Evolutionary conservation across 768 basidiomycete genomes (phyloP).

Genomic region (Termitomyces sp.): DNA sequence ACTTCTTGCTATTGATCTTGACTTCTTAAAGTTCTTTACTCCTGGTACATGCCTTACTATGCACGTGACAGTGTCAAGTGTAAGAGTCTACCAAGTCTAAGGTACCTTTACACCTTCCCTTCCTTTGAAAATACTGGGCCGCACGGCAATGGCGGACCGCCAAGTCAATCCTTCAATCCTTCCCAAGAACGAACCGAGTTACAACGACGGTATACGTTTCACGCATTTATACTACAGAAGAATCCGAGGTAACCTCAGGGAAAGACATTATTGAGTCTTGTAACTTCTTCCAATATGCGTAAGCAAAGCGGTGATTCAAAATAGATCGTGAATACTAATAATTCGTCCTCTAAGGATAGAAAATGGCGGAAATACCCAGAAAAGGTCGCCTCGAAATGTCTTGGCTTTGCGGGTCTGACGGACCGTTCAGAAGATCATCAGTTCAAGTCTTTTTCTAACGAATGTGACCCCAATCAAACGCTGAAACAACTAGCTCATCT

Average conservation of each 20-base stretch:
- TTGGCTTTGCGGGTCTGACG: conserved; percentile 10
- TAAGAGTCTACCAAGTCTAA: background rate
- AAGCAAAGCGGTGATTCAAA: background rate
- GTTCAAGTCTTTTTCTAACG: background rate
- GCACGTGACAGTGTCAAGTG: background rate
- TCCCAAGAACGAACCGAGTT: background rate
- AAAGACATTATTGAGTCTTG: background rate
- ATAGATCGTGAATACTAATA: background rate
- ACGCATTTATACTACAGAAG: background rate
- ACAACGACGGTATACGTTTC: background rate
- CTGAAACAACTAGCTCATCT: background rate
- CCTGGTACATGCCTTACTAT: background rate
- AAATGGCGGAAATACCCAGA: background rate
- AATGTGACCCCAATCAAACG: background rate
- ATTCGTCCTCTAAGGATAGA: background rate
- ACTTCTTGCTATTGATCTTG: background rate
- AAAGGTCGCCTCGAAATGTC: background rate
- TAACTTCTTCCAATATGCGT: background rate
- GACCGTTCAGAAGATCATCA: background rate
- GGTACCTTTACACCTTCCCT: background rate
- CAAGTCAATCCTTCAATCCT: background rate
- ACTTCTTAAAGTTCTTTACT: background rate
- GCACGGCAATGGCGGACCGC: background rate
- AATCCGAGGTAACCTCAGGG: background rate
- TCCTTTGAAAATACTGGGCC: background rate